Percentiles rank a stretch among this genome's conserved stretches.
These are phyloP conservation scores for Boletus mariae DNA, from an alignment of 1,284 basidiomycete genomes.

Conservation along the genomic window DNA sequence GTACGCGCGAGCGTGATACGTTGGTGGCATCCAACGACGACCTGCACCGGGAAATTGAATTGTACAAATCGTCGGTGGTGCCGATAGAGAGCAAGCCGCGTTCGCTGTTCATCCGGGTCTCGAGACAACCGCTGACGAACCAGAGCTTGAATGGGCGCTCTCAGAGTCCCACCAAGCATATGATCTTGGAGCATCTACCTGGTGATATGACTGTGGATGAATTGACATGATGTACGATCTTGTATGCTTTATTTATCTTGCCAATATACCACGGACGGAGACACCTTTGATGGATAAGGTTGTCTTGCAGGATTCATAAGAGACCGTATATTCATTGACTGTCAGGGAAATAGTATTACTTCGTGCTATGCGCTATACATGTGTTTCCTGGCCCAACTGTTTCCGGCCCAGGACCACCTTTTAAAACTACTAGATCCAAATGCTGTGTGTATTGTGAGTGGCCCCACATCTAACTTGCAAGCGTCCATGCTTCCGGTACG, in stretches of 20 bases:
- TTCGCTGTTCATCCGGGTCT: constrained; percentile 59
- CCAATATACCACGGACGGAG: neutral
- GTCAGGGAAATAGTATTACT: too few relatives aligned
- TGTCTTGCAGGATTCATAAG: too few relatives aligned
- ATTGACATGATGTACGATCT: constrained; percentile 35
- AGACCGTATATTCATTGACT: too few relatives aligned
- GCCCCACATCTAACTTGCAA: too few relatives aligned
- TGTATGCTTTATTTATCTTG: constrained; percentile 16
- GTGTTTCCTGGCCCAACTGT: too few relatives aligned
- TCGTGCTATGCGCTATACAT: too few relatives aligned
- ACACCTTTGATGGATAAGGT: too few relatives aligned
- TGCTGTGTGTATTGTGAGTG: too few relatives aligned
- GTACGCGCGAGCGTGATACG: constrained; percentile 54
- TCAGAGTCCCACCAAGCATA: constrained; percentile 17
- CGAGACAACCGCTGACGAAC: constrained; percentile 49
- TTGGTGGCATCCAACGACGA: constrained; percentile 45
- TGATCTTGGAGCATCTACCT: constrained; percentile 26
- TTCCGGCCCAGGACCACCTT: too few relatives aligned
- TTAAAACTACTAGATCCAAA: too few relatives aligned
- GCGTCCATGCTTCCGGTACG: too few relatives aligned
- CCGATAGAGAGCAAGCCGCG: constrained; percentile 56
- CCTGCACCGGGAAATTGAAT: constrained; percentile 57
- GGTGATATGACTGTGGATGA: constrained; percentile 61
- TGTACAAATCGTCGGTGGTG: constrained; percentile 68
- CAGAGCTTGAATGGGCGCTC: constrained; percentile 40